Evolutionary conservation across 768 basidiomycete genomes (phyloP).

Genomic region (Auricularia sp.): DNA sequence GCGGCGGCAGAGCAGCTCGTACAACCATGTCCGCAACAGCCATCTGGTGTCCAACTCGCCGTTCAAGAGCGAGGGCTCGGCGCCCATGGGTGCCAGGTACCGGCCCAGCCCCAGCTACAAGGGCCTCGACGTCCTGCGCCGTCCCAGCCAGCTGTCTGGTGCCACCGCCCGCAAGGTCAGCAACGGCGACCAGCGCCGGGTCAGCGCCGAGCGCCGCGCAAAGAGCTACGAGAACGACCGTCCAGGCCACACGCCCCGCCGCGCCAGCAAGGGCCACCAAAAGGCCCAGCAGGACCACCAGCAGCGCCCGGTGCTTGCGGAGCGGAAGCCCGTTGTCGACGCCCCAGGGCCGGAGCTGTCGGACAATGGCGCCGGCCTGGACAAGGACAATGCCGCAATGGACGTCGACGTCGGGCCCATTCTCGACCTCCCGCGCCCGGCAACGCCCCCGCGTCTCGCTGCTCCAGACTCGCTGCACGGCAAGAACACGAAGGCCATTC

Average conservation of each 20-base stretch:
- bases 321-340: background rate
- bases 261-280: background rate
- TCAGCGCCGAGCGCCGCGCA: background rate
- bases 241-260: background rate
- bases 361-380: background rate
- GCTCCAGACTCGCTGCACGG: background rate
- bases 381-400: background rate
- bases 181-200: slow-evolving; percentile 55
- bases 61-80: slow-evolving; percentile 38
- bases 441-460: background rate
- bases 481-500: slow-evolving; percentile 1
- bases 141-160: background rate
- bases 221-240: slow-evolving; percentile 2
- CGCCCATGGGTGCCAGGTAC: background rate
- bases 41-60: slow-evolving; percentile 81
- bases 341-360: background rate
- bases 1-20: slow-evolving; percentile 68
- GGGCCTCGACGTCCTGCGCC: slow-evolving; percentile 1
- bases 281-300: background rate
- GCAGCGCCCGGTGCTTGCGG: background rate
- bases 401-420: background rate
- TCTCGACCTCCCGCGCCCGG: slow-evolving; percentile 10
- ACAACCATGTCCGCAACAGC: slow-evolving; percentile 65
- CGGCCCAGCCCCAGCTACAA: background rate
- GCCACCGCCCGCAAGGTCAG: slow-evolving; percentile 42